These are phyloP conservation scores for Cutaneotrichosporon sp. DNA, from an alignment of 1,284 basidiomycete species.

Conservation along the genomic window DNA sequence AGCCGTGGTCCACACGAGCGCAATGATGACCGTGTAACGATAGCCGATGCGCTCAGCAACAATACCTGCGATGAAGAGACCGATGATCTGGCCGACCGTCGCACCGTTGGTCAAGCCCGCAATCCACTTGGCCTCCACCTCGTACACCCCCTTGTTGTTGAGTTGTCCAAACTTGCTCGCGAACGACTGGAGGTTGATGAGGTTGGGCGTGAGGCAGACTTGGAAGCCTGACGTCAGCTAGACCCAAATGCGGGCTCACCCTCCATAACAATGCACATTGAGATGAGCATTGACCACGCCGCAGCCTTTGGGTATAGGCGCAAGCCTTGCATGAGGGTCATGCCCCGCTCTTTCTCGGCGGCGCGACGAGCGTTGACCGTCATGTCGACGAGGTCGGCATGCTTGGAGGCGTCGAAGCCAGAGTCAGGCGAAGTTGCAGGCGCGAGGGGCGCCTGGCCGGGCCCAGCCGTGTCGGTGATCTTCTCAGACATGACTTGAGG, in stretches of 20 bases:
- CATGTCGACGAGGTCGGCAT: conserved; percentile 13
- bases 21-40: conserved; percentile 42
- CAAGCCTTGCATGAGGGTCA: conserved; percentile 48
- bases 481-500: not conserved
- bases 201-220: conserved; percentile 46
- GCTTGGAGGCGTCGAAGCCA: not conserved
- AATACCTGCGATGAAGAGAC: conserved; percentile 52
- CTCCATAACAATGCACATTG: conserved; percentile 56
- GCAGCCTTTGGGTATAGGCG: conserved; percentile 55
- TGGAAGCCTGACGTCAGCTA: conserved; percentile 34
- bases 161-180: conserved; percentile 46
- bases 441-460: no score
- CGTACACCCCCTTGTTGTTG: conserved; percentile 46
- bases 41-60: conserved; percentile 53
- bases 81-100: conserved; percentile 53
- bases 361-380: conserved; percentile 17
- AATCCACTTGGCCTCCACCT: conserved; percentile 56
- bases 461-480: not conserved
- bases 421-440: not conserved
- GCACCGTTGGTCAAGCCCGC: conserved; percentile 54
- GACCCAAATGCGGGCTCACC: conserved; percentile 27
- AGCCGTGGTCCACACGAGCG: conserved; percentile 36
- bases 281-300: conserved; percentile 54
- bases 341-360: conserved; percentile 49
- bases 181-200: conserved; percentile 50